phyloP scores from a whole-genome alignment of 306 rosid species.

The Aeschynomene evenia region DNA sequence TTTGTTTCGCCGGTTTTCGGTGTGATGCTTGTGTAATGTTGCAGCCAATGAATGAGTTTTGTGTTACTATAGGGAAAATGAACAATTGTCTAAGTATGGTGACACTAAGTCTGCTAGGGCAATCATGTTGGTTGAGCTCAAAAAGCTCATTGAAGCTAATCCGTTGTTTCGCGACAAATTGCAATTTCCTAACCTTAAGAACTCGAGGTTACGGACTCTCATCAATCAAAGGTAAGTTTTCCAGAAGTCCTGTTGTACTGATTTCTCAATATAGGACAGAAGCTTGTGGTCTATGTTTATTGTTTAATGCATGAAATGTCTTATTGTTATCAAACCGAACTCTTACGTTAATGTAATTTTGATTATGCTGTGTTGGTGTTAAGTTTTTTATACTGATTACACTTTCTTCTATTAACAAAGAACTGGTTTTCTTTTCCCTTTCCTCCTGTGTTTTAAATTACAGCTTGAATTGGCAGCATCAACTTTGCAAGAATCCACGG shows the following conservation, averaged over 20 bases:
- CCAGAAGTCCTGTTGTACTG: neutral
- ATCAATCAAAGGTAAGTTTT: conserved; percentile 84
- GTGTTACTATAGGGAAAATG: conserved; percentile 68
- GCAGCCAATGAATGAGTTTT: conserved; percentile 21
- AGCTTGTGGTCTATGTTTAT: conserved; percentile 2
- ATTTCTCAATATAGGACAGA: neutral
- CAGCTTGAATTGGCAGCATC: conserved; percentile 99
- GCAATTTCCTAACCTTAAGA: conserved; percentile 94
- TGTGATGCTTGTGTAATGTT: conserved; percentile 5
- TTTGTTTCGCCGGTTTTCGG: neutral
- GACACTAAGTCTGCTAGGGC: conserved; percentile 97
- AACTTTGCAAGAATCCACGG: conserved; percentile 94
- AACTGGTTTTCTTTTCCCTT: conserved; percentile 19
- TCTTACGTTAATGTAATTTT: neutral
- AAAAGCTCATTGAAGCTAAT: conserved; percentile 95
- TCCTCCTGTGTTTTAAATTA: neutral
- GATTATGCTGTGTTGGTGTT: neutral
- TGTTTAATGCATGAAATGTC: neutral
- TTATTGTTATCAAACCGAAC: neutral
- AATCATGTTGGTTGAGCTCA: conserved; percentile 96
- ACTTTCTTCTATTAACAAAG: conserved; percentile 3
- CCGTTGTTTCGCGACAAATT: conserved; percentile 94
- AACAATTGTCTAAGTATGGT: conserved; percentile 94
- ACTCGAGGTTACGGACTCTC: conserved; percentile 91
- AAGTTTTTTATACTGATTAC: neutral